These are phyloP conservation scores for Leccinum truebloodii DNA, from an alignment of 768 basidiomycete genomes.

Conservation along the genomic window DNA sequence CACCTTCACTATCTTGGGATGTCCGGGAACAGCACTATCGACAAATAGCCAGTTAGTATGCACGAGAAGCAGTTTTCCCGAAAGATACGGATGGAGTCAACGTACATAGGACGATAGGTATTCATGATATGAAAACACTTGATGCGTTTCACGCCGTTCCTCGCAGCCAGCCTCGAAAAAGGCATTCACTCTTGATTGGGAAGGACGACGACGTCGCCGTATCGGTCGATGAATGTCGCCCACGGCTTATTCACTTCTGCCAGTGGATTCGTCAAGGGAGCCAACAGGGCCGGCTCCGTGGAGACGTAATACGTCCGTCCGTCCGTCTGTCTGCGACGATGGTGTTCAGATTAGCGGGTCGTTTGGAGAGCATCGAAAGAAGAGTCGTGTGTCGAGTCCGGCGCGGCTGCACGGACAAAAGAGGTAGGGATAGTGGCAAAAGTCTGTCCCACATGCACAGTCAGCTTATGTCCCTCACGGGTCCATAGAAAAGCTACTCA, in stretches of 20 bases:
- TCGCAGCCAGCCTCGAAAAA: slow-evolving; percentile 82
- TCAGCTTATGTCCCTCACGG: slow-evolving; percentile 8
- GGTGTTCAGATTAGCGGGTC: slow-evolving; percentile 65
- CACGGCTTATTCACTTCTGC: slow-evolving; percentile 60
- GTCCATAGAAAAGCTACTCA: slow-evolving; percentile 30
- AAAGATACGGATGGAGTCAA: slow-evolving; percentile 1
- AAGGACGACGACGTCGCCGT: slow-evolving; percentile 73
- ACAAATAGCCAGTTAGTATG: slow-evolving; percentile 5
- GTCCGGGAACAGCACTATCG: slow-evolving; percentile 62
- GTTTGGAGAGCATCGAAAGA: slow-evolving; percentile 75
- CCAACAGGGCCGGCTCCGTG: slow-evolving; percentile 84
- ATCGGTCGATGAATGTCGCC: slow-evolving; percentile 76
- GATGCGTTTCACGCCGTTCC: slow-evolving; percentile 63
- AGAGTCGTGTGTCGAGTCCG: slow-evolving; percentile 78
- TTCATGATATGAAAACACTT: slow-evolving; percentile 83
- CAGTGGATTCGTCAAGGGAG: slow-evolving; percentile 59
- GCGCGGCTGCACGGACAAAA: slow-evolving; percentile 52
- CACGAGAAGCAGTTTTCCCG: neutral
- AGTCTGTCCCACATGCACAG: slow-evolving; percentile 37
- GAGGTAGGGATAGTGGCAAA: slow-evolving; percentile 42
- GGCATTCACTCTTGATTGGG: slow-evolving; percentile 73
- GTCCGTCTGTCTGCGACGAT: slow-evolving; percentile 76
- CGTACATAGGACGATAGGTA: slow-evolving; percentile 67
- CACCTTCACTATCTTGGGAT: slow-evolving; percentile 70
- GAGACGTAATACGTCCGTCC: slow-evolving; percentile 67